Percentiles rank a stretch among this genome's conserved stretches.
Evolutionary conservation across 2,329 filamentous ascomycete genomes (phyloP).

Genomic region (Xylariaceae sp.): DNA sequence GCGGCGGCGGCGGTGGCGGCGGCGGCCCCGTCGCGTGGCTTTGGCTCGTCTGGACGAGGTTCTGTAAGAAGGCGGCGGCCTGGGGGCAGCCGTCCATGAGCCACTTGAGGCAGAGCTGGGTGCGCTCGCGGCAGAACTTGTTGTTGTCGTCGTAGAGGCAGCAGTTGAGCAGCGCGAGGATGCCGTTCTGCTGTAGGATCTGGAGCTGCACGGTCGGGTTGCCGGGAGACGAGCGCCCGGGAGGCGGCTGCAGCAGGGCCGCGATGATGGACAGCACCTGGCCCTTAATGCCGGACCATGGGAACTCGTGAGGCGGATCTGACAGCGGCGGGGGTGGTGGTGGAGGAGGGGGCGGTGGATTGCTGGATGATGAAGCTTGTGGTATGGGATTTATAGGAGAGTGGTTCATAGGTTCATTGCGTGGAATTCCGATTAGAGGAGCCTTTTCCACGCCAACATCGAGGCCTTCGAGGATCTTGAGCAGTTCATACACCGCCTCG

Average conservation of each 20-base stretch:
- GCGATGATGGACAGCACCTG: slow-evolving; percentile 87
- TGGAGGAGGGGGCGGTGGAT: slow-evolving; percentile 33
- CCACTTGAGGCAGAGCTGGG: slow-evolving; percentile 82
- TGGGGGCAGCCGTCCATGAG: slow-evolving; percentile 67
- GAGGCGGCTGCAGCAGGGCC: slow-evolving; percentile 78
- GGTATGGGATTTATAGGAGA: slow-evolving; percentile 21
- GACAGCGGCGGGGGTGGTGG: slow-evolving; percentile 47
- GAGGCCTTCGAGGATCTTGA: slow-evolving; percentile 78
- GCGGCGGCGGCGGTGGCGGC: slow-evolving; percentile 1
- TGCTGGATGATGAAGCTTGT: slow-evolving; percentile 22
- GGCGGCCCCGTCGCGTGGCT: slow-evolving; percentile 6
- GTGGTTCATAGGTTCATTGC: too few relatives aligned
- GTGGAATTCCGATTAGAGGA: slow-evolving; percentile 49
- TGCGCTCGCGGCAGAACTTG: slow-evolving; percentile 86
- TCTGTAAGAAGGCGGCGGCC: slow-evolving; percentile 63
- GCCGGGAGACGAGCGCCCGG: slow-evolving; percentile 50
- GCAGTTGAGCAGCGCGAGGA: slow-evolving; percentile 81
- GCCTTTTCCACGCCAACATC: slow-evolving; percentile 85
- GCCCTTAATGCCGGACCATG: slow-evolving; percentile 75
- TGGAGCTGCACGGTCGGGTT: slow-evolving; percentile 78
- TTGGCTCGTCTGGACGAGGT: slow-evolving; percentile 40
- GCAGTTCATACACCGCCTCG: slow-evolving; percentile 83
- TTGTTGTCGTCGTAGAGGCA: slow-evolving; percentile 90
- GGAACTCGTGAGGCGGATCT: slow-evolving; percentile 55
- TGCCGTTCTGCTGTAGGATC: slow-evolving; percentile 75